Evolutionary conservation across 352 stramenopile species (phyloP), one percentile per base, ranked within the genome.

Genomic region (Globisporangium emineosum): DNA sequence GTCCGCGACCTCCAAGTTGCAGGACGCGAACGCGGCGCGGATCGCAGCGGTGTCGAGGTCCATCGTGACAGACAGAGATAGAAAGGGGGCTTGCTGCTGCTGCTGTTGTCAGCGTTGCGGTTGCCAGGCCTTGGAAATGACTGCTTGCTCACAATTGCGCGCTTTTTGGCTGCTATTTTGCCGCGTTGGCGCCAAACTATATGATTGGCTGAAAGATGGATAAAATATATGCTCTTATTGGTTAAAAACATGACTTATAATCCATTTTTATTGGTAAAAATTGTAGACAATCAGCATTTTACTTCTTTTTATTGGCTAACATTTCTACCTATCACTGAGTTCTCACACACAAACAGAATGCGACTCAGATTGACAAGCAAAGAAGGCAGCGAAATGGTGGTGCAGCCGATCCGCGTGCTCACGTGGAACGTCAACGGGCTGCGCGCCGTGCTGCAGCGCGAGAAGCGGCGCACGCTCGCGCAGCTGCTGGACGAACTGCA

Each of bases 401-500:
- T 64, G 43, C 69, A 64, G n/a, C 33, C 50, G 42, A 55, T 89
- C 40, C 77, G 75, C 54, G 63, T 93, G 61, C 52, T 92, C 71
- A 91, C 83, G n/a, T 95, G 87, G 87, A 95, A 95, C 68, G 73
- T 95, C 59, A 95, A 95, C 69, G 87, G 87, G 23, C 72, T 95
- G 68, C 83, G 85, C 60, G 84, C 87, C 3, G 78, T 90, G 47
- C 69, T 95, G 56, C 78, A 87, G 65, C 78, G 84, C 12, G 67
- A 84, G 23, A 75, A 79, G 47, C 74, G 77, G 60, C 40, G 40
- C 17, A 83, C 50, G 55, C 53, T 91, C 9, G 60, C 62, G 45
- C 62, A 81, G 56, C 77, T 95, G 50, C 65, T 95, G 30, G 64
- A 80, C 33, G 72, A 57, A 12, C 70, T 93, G 21, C 67, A 83